Evolutionary conservation across 192 early-diverging fungal species (phyloP).

Genomic region (Coemansia sp.): DNA sequence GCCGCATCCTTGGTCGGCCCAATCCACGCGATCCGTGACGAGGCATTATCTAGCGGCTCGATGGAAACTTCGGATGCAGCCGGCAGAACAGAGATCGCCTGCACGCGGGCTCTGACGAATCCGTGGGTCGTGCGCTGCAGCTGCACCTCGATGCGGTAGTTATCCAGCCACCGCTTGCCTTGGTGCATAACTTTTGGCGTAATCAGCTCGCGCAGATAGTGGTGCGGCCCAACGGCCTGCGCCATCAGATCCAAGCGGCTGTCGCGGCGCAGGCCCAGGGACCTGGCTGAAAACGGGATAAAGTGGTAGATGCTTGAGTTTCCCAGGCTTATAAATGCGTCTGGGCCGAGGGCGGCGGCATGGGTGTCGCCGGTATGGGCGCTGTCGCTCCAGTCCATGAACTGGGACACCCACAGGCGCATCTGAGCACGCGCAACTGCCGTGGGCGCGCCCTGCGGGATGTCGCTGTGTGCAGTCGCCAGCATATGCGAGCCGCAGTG

Average conservation of each 20-base stretch:
- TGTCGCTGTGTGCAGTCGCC: conserved; percentile 14
- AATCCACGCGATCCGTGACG: conserved; percentile 36
- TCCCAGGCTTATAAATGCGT: conserved; percentile 28
- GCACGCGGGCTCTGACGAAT: conserved; percentile 16
- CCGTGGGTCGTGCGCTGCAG: conserved; percentile 35
- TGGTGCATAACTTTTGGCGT: conserved; percentile 14
- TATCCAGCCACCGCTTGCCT: conserved; percentile 32
- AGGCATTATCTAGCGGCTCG: conserved; percentile 18
- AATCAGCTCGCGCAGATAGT: conserved; percentile 15
- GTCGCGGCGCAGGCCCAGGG: conserved; percentile 2
- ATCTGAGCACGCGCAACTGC: conserved; percentile 21
- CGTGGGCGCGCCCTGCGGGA: not conserved
- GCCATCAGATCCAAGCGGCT: conserved; percentile 16
- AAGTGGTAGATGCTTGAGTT: conserved; percentile 44
- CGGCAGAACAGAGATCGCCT: conserved; percentile 30
- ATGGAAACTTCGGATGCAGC: conserved; percentile 22
- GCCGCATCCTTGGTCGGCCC: conserved; percentile 8
- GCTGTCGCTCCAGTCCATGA: conserved; percentile 11
- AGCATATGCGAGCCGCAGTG: conserved; percentile 36
- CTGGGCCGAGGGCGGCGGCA: conserved; percentile 1
- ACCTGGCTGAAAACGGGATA: conserved; percentile 1
- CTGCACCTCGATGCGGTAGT: conserved; percentile 28
- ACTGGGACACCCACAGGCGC: conserved; percentile 37
- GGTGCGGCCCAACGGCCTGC: conserved; percentile 5
- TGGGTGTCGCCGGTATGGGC: not conserved